Conservation (phyloP, 768 basidiomycete species). For the Tylopilus rubrobrunneus region DNA sequence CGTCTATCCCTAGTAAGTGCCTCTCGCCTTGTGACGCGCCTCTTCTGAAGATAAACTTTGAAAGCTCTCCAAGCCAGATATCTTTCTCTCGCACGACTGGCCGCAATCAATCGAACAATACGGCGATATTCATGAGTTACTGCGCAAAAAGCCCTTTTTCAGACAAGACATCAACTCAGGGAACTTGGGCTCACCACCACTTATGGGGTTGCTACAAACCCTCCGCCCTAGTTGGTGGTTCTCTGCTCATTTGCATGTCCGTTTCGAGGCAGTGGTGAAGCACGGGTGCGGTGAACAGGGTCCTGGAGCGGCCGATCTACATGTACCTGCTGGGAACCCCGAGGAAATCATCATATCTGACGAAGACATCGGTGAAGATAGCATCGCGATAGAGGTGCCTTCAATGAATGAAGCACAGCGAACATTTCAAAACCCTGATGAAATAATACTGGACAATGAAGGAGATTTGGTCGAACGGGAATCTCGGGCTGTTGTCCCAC, state of each 20-base stretch:
- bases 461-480: slow-evolving; percentile 40
- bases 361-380: slow-evolving; percentile 24
- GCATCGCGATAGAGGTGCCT: neutral
- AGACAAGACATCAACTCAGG: slow-evolving; percentile 62
- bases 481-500: slow-evolving; percentile 24
- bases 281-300: slow-evolving; percentile 33
- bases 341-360: slow-evolving; percentile 41
- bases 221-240: slow-evolving; percentile 90
- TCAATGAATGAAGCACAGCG: slow-evolving; percentile 33
- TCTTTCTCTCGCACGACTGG: slow-evolving; percentile 98
- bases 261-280: slow-evolving; percentile 68
- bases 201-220: slow-evolving; percentile 69
- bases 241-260: slow-evolving; percentile 84
- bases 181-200: slow-evolving; percentile 79
- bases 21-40: neutral
- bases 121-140: slow-evolving; percentile 61
- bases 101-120: slow-evolving; percentile 80
- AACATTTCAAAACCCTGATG: slow-evolving; percentile 44
- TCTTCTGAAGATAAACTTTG: neutral
- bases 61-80: slow-evolving; percentile 56
- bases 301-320: neutral
- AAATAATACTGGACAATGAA: slow-evolving; percentile 46
- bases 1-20: slow-evolving; percentile 66
- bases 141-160: slow-evolving; percentile 79
- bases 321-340: slow-evolving; percentile 23